A percentile compares a stretch with the other conserved stretches of the same genome.
Conservation (phyloP, 1,139 yeast species). For the Scheffersomyces stambukii region DNA sequence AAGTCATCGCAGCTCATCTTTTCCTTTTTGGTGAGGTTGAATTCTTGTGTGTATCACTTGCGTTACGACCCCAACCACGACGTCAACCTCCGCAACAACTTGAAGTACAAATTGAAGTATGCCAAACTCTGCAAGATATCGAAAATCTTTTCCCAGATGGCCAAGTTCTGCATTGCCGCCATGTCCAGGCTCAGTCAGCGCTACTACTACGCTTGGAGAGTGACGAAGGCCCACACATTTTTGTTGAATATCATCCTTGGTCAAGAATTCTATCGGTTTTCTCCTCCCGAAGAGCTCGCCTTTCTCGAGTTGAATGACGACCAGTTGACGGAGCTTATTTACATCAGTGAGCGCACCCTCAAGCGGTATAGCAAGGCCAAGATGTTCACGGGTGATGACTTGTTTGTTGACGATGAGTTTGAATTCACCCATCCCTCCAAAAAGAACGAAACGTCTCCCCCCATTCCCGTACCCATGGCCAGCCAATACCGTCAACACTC, state of each 20-base stretch:
- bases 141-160: conserved; percentile 15
- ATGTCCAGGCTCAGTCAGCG: conserved; percentile 29
- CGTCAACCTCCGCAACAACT: conserved; percentile 12
- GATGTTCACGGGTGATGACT: conserved; percentile 3
- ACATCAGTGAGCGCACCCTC: conserved; percentile 20
- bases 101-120: conserved; percentile 15
- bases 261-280: conserved; percentile 18
- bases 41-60: conserved; percentile 20
- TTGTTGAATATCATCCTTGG: conserved; percentile 19
- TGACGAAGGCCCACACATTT: conserved; percentile 32
- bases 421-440: not conserved
- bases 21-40: conserved; percentile 16
- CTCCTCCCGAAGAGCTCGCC: conserved; percentile 3
- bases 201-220: conserved; percentile 45
- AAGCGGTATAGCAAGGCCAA: conserved; percentile 9
- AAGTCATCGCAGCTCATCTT: conserved; percentile 26
- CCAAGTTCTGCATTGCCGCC: conserved; percentile 20
- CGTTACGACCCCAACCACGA: conserved; percentile 17
- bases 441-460: conserved; percentile 1
- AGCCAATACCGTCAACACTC: conserved; percentile 1
- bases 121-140: conserved; percentile 17
- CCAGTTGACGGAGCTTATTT: conserved; percentile 25
- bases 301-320: conserved; percentile 11
- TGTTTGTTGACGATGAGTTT: not conserved
- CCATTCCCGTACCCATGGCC: not conserved